These are phyloP conservation scores for Xylaria sp. DNA, from an alignment of 2,329 filamentous ascomycete genomes.

Conservation along the genomic window DNA sequence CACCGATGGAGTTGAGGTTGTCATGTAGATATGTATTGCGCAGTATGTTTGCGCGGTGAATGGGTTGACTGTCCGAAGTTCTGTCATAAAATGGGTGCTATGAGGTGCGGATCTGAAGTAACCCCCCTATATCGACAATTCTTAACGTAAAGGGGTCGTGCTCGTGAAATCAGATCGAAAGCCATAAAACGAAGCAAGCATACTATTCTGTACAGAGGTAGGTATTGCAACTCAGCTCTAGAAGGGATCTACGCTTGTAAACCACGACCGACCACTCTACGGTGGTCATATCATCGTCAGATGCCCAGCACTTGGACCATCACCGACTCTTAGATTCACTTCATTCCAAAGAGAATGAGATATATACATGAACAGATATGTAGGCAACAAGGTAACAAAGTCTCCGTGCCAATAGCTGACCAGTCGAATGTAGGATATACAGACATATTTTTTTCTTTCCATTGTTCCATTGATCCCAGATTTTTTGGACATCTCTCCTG, in stretches of 20 bases:
- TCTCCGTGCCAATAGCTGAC: conserved; percentile 3
- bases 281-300: neutral
- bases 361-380: conserved; percentile 12
- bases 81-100: no score
- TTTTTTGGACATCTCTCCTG: conserved; percentile 13
- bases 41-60: no score
- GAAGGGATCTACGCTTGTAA: neutral
- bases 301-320: neutral
- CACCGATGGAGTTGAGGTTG: no score
- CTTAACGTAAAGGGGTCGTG: no score
- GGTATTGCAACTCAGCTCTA: no score
- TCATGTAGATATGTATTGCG: no score
- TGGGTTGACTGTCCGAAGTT: no score
- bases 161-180: no score
- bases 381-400: neutral
- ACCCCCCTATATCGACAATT: no score
- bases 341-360: conserved; percentile 2
- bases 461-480: conserved; percentile 6
- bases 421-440: conserved; percentile 10
- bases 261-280: neutral
- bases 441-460: neutral
- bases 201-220: no score
- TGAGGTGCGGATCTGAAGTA: no score
- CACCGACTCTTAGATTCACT: conserved; percentile 1
- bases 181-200: no score